These are phyloP conservation scores for Parafenestella ontariensis DNA, from an alignment of 2,329 filamentous ascomycete genomes.

Conservation along the genomic window DNA sequence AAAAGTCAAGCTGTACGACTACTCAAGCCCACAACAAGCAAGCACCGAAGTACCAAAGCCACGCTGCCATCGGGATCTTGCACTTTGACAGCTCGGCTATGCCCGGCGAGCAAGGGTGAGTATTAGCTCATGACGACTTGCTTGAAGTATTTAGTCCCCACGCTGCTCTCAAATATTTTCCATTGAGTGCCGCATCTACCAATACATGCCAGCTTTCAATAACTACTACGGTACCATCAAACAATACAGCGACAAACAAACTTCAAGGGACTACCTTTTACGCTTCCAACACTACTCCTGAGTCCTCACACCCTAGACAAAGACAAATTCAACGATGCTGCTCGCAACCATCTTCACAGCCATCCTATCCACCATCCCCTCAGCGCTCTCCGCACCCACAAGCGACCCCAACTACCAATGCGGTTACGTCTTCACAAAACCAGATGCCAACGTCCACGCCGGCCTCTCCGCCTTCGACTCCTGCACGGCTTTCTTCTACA, in stretches of 20 bases:
- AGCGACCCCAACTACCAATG: constrained; percentile 5
- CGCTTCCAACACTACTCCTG: neutral
- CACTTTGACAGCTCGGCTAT: constrained; percentile 27
- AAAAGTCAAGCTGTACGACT: constrained; percentile 8
- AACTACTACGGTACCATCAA: neutral
- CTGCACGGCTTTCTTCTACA: constrained; percentile 10
- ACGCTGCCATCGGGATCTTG: constrained; percentile 20
- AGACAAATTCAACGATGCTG: neutral
- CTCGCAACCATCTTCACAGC: neutral
- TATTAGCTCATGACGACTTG: constrained; percentile 7
- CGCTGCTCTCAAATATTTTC: neutral
- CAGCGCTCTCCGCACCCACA: neutral
- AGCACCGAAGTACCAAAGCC: constrained; percentile 11
- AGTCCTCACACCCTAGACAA: neutral
- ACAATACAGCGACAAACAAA: neutral
- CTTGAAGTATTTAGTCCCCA: constrained; percentile 1
- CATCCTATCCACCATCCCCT: neutral
- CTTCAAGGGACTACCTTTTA: neutral
- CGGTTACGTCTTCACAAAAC: constrained; percentile 12
- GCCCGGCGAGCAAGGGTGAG: neutral
- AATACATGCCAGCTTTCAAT: neutral
- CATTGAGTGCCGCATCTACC: neutral
- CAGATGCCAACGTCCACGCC: constrained; percentile 6
- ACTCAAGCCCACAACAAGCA: constrained; percentile 5
- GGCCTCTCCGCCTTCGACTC: constrained; percentile 3